Conservation (phyloP, 306 rosid species). For the Purshia tridentata region DNA sequence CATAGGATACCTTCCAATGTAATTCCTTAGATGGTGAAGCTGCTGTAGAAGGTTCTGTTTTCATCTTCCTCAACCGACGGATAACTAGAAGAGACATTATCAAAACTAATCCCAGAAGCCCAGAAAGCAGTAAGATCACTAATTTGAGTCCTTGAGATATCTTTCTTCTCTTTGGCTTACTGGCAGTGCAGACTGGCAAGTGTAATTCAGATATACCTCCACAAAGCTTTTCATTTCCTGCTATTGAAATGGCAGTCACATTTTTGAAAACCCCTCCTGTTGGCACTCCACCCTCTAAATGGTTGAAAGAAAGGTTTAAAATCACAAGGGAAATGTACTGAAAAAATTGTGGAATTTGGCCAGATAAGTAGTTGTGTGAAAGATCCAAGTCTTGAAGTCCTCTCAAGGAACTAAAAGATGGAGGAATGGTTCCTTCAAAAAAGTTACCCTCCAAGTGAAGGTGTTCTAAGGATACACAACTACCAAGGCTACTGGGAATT, state of each 20-base stretch:
- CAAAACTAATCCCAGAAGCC: conserved; percentile 7
- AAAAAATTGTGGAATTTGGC: conserved; percentile 18
- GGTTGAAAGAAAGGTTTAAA: conserved; percentile 34
- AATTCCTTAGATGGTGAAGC: conserved; percentile 4
- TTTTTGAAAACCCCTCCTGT: conserved; percentile 25
- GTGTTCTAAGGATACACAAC: conserved; percentile 19
- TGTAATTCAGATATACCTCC: conserved; percentile 18
- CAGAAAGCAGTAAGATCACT: conserved; percentile 12
- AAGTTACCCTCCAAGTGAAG: conserved; percentile 24
- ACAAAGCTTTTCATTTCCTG: conserved; percentile 26
- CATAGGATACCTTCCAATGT: conserved; percentile 19
- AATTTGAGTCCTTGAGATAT: background rate
- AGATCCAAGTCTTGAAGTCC: conserved; percentile 17
- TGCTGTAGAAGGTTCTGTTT: background rate
- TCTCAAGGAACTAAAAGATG: conserved; percentile 24
- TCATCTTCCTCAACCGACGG: background rate
- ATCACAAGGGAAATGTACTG: background rate
- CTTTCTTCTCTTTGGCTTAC: background rate
- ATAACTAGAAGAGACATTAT: conserved; percentile 4
- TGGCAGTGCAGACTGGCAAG: conserved; percentile 14
- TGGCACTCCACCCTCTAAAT: conserved; percentile 32
- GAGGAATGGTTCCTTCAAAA: conserved; percentile 27
- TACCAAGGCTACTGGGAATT: conserved; percentile 22
- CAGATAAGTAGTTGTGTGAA: conserved; percentile 25
- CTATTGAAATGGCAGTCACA: conserved; percentile 6